Conservation (phyloP, 73 alveolate species). For the Stentor coeruleus region DNA sequence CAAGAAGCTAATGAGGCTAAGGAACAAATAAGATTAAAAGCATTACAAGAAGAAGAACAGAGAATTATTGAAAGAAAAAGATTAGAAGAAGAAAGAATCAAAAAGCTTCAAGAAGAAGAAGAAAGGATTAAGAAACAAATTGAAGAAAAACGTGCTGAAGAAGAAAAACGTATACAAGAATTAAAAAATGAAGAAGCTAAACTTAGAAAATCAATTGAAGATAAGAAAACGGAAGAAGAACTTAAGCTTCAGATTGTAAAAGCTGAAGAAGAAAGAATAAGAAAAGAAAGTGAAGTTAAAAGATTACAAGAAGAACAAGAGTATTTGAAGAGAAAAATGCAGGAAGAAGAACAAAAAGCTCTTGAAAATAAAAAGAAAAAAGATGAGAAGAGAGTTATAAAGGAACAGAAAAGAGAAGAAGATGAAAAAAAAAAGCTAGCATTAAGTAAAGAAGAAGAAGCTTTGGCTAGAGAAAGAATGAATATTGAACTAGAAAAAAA, state of each 20-base stretch:
- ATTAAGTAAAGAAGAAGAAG: not conserved
- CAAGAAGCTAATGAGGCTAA: no score
- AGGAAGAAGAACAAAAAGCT: not conserved
- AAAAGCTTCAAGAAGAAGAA: not conserved
- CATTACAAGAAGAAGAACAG: no score
- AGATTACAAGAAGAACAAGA: slow-evolving; percentile 7
- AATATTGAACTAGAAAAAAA: not conserved
- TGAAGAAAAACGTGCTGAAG: not conserved
- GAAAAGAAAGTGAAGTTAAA: not conserved
- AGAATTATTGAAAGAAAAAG: not conserved
- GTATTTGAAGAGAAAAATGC: not conserved
- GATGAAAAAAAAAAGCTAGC: no score
- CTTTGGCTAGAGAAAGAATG: not conserved
- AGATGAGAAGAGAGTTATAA: not conserved
- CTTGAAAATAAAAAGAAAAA: not conserved
- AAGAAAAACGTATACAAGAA: no score
- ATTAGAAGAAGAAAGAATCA: not conserved
- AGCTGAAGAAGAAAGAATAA: not conserved
- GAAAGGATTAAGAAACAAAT: not conserved
- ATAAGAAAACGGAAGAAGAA: not conserved
- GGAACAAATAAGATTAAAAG: no score
- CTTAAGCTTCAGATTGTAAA: not conserved
- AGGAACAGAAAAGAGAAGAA: not conserved
- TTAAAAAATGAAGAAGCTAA: not conserved
- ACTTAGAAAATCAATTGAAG: slow-evolving; percentile 9